Base-by-base conservation (phyloP, 202 grass and related monocot genomes). In the Setaria viridis region DNA sequence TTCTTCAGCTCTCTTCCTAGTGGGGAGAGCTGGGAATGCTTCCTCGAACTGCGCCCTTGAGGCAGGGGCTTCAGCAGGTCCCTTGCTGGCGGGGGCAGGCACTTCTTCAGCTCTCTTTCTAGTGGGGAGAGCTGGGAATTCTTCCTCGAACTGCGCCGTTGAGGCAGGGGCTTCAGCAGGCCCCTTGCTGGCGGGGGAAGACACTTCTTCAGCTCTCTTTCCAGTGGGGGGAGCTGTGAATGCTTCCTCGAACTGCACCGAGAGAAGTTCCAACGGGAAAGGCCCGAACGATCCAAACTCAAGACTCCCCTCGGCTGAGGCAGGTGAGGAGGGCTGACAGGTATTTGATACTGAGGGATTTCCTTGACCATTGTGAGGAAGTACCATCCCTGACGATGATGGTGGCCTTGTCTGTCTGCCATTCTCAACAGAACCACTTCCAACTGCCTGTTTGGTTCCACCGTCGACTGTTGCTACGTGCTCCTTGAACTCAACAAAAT, bases 281-380 rank as follows among this genome's bases (percentile, higher is more conserved):
- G 90, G 84, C 37, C 82, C 90, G 10, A 94, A 37, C 21, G 88
- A 90, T 72, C 94, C 97, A 45, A 91, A 93, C 45, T 91, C 85
- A 20, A 93, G 7, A 57, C n/a, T 72, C 43, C 76, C 70, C 11
- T 30, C 68, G 10, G 11, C 35, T 46, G 17, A 25, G 17, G 29
- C 21, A 7, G 77, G 65, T 63, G 71, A 57, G 65, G 70, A 81
- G 55, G 85, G 17, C 30, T 77, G 70, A 63, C 47, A 70, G 20
- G 49, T 77, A 57, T 25, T 58, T 0, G 25, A n/a, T 51, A n/a
- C 67, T 5, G 7, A 29, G 58, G 64, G 3, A 64, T 78, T 86
- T 82, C 56, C 72, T 71, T 77, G 56, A 65, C 65, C 77, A 33
- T 46, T 11, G 30, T 42, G 81, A 29, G 55, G 55, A 72, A 72